Evolutionary conservation across 2,329 filamentous ascomycete species (phyloP), one percentile per base, ranked within the genome.

Genomic region (Xylariaceae sp.): DNA sequence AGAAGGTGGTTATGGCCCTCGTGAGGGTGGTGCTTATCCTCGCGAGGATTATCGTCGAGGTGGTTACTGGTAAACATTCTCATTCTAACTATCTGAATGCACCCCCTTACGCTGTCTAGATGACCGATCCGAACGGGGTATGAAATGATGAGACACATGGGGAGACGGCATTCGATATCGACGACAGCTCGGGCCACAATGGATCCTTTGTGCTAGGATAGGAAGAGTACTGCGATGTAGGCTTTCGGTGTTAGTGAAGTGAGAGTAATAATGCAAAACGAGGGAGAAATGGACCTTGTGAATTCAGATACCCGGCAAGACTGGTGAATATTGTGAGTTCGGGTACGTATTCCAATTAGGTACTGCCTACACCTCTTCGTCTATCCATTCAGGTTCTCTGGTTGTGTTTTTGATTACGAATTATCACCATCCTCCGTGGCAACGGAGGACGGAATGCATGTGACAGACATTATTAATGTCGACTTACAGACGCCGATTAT

Each of bases 1-100:
- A 48, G 81, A 83, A 54, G 70, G 75, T 69, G 76, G 78, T 61
- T 81, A 86, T 70, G 67, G 76, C 18, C 68, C 71, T 61, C 69
- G 69, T 57, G 70, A 71, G 59, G 70, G 69, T 35, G 68, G 66
- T 52, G 67, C 65, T 45, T 71, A 71, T 56, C 71, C 70, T 66
- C 67, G 70, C 6, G 70, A 72, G 56, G 71, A 73, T 34, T 71
- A 72, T 58, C 70, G 70, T 30, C 67, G 71, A 64, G 67, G 70
- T 54, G 71, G 70, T 53, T 73, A 73, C 66, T 73, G 70, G 71
- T 72, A 72, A 72, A 68, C 62, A 64, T 68, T 65, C 70, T 60
- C 34, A 65, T 53, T 65, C 64, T 63, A 48, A 60, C 61, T 60
- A 54, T 64, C 54, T 66, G 64, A 67, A 63, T 53, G 61, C 65